phyloP scores from a whole-genome alignment of 2,329 filamentous ascomycete species.

The Penicillium sp. region DNA sequence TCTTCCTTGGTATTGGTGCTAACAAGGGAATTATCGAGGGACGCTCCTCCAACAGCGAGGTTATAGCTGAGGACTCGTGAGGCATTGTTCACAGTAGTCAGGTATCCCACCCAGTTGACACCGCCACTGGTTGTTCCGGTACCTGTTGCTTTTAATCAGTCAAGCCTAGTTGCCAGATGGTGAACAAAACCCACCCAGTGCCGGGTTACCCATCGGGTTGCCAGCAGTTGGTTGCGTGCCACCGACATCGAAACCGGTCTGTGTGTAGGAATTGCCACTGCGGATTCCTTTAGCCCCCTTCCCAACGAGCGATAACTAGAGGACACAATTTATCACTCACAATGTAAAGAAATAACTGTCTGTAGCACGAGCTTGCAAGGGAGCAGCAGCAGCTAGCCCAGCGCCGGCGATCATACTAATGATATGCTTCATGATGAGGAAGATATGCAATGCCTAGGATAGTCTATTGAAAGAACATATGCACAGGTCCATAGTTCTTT shows the following conservation, averaged over 20 bases:
- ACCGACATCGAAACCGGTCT: conserved; percentile 57
- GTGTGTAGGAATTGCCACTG: conserved; percentile 60
- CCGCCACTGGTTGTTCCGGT: conserved; percentile 51
- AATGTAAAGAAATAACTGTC: conserved; percentile 45
- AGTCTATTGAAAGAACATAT: not conserved
- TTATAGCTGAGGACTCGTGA: conserved; percentile 53
- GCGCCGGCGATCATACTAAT: conserved; percentile 11
- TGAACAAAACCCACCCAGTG: conserved; percentile 24
- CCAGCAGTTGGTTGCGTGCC: conserved; percentile 50
- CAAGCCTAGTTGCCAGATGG: not conserved
- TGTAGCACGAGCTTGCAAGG: conserved; percentile 9
- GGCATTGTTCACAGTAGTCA: conserved; percentile 49
- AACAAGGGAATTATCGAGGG: conserved; percentile 53
- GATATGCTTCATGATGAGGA: conserved; percentile 12
- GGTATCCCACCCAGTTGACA: conserved; percentile 53
- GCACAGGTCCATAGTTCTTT: not conserved
- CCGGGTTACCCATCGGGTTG: conserved; percentile 62
- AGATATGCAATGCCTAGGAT: not conserved
- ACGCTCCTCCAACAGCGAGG: conserved; percentile 55
- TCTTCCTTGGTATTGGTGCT: conserved; percentile 49
- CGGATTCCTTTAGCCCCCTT: not conserved
- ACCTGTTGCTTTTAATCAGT: conserved; percentile 34
- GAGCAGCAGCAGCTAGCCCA: conserved; percentile 18
- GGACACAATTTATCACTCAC: conserved; percentile 22
- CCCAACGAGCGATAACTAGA: no score